These are phyloP conservation scores for Monosporascus sp. DNA, from an alignment of 2,329 filamentous ascomycete genomes.

Conservation along the genomic window DNA sequence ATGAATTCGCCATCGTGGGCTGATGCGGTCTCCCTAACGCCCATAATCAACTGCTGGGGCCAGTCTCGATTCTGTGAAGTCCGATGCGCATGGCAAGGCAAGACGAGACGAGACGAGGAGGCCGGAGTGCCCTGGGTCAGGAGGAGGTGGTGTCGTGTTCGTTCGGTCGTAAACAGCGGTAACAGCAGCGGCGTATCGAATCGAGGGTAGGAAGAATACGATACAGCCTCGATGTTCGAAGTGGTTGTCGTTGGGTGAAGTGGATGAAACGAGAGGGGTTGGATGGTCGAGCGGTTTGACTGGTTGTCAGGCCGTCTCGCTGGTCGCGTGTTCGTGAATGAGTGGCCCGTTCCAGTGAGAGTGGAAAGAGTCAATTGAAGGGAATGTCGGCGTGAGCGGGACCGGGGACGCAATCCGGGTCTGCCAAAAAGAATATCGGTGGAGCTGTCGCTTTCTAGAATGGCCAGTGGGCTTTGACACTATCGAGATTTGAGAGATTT, in stretches of 20 bases:
- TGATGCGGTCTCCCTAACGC: constrained; percentile 14
- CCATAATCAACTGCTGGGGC: constrained; percentile 14
- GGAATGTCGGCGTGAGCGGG: neutral
- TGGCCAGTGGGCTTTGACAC: too few relatives aligned
- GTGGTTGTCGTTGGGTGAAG: too few relatives aligned
- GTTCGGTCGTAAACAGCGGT: neutral
- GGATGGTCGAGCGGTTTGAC: neutral
- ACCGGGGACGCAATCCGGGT: too few relatives aligned
- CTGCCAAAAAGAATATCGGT: too few relatives aligned
- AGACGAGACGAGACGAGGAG: neutral
- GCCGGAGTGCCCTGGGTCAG: neutral
- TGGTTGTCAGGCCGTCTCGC: neutral
- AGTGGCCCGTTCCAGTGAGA: neutral
- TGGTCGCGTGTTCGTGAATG: neutral
- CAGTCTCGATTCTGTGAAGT: neutral
- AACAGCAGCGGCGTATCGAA: too few relatives aligned
- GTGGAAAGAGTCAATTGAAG: neutral
- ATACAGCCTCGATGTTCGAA: too few relatives aligned
- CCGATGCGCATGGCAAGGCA: neutral
- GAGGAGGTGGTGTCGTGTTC: neutral
- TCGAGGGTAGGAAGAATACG: too few relatives aligned
- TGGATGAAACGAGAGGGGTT: too few relatives aligned
- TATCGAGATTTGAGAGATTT: too few relatives aligned
- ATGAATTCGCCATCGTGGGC: constrained; percentile 20
- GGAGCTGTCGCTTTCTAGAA: too few relatives aligned